These are phyloP conservation scores for Kingdonia uniflora DNA, from an alignment of 164 flowering plant genomes.

Conservation along the genomic window DNA sequence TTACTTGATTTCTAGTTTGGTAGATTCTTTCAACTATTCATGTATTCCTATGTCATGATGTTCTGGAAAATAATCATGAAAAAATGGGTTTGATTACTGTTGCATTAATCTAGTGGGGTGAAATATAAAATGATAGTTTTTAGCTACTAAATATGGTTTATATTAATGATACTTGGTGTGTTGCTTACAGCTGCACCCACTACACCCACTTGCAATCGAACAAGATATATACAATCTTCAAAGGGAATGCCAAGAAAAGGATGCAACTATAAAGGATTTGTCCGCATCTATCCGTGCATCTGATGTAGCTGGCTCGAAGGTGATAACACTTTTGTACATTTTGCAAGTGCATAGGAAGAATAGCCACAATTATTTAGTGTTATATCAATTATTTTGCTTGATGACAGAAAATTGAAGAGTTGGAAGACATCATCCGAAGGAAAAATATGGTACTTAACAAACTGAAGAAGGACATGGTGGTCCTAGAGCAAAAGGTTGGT, in stretches of 20 bases:
- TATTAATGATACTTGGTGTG: no score
- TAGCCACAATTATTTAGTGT: neutral
- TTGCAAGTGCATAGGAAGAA: neutral
- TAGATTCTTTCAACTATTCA: no score
- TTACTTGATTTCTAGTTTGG: no score
- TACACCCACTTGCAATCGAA: constrained; percentile 37
- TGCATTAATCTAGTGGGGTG: no score
- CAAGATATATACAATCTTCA: constrained; percentile 57
- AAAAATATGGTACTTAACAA: constrained; percentile 53
- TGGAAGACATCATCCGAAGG: constrained; percentile 68
- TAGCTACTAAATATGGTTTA: no score
- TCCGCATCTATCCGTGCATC: constrained; percentile 34
- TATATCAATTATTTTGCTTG: neutral
- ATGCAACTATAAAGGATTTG: constrained; percentile 56
- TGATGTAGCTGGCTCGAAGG: constrained; percentile 52
- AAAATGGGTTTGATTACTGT: no score
- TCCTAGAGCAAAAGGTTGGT: constrained; percentile 74
- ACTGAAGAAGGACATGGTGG: constrained; percentile 58
- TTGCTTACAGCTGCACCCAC: neutral
- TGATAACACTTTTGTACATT: constrained; percentile 6
- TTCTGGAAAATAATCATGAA: no score
- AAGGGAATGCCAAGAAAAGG: constrained; percentile 65
- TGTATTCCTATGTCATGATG: no score
- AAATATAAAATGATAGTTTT: no score
- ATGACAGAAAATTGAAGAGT: constrained; percentile 67